Evolutionary conservation across 495 filamentous ascomycete species (phyloP).

Genomic region (Poronia punctata): DNA sequence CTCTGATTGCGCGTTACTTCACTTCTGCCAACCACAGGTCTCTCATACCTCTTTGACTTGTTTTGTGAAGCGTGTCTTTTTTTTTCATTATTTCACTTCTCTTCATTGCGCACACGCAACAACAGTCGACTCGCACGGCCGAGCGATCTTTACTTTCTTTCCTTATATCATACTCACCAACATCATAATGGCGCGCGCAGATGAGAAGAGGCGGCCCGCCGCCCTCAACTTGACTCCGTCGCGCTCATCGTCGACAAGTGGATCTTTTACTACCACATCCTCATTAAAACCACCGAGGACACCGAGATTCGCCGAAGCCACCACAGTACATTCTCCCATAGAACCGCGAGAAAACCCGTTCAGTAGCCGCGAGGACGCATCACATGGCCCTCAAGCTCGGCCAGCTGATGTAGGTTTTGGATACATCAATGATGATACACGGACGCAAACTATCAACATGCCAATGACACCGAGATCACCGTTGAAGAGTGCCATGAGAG

Average conservation of each 20-base stretch:
- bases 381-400: conserved; percentile 54
- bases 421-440: conserved; percentile 63
- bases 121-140: conserved; percentile 20
- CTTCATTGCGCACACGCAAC: conserved; percentile 20
- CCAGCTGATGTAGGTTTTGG: conserved; percentile 87
- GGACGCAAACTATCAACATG: conserved; percentile 39
- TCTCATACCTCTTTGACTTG: conserved; percentile 9
- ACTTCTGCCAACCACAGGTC: conserved; percentile 21
- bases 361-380: conserved; percentile 48
- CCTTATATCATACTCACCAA: conserved; percentile 16
- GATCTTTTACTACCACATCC: conserved; percentile 46
- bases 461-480: conserved; percentile 64
- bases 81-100: no score
- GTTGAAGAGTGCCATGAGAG: conserved; percentile 78
- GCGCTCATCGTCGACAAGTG: conserved; percentile 37
- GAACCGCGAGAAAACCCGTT: conserved; percentile 58
- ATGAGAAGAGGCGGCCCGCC: conserved; percentile 45
- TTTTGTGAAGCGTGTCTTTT: conserved; percentile 13
- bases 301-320: conserved; percentile 86
- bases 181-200: conserved; percentile 21
- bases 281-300: conserved; percentile 74
- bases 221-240: conserved; percentile 42
- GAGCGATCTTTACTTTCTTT: conserved; percentile 28
- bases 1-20: conserved; percentile 24
- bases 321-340: conserved; percentile 78